phyloP scores from a whole-genome alignment of 345 rosid species.

The Xanthoceras sorbifolium region DNA sequence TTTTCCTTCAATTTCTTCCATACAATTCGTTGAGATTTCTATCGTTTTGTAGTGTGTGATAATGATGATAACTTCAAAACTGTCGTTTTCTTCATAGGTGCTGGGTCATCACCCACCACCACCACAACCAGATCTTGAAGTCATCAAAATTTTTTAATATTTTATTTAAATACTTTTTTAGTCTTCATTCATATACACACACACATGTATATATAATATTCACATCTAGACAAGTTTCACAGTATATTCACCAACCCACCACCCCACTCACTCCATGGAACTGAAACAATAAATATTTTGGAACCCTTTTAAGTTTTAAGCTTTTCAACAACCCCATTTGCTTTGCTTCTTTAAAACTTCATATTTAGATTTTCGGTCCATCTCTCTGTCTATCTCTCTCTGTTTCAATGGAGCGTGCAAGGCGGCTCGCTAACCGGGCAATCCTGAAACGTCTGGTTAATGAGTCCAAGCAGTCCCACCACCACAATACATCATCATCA shows the following conservation, averaged over 20 bases:
- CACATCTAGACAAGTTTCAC: conserved; percentile 19
- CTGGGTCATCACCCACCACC: conserved; percentile 36
- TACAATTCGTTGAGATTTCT: conserved; percentile 38
- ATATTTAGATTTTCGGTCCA: neutral
- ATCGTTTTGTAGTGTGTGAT: conserved; percentile 13
- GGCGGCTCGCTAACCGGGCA: conserved; percentile 84
- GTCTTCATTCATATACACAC: neutral
- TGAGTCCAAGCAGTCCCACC: conserved; percentile 53
- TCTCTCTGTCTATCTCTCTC: neutral
- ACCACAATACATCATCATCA: conserved; percentile 33
- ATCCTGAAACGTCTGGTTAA: conserved; percentile 66
- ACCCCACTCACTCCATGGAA: conserved; percentile 29
- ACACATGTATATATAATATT: neutral
- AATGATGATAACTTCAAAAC: conserved; percentile 11
- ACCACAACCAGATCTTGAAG: conserved; percentile 32
- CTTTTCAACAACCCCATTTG: conserved; percentile 19
- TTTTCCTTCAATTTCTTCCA: conserved; percentile 53
- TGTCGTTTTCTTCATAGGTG: conserved; percentile 46
- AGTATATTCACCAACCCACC: conserved; percentile 32
- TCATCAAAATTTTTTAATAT: neutral
- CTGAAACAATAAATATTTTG: conserved; percentile 15
- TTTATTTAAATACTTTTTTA: neutral
- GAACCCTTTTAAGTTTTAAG: neutral
- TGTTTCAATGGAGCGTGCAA: conserved; percentile 80
- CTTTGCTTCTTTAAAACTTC: conserved; percentile 14